These are phyloP conservation scores for Amanita rimosa DNA, from an alignment of 768 basidiomycete genomes.

Conservation along the genomic window DNA sequence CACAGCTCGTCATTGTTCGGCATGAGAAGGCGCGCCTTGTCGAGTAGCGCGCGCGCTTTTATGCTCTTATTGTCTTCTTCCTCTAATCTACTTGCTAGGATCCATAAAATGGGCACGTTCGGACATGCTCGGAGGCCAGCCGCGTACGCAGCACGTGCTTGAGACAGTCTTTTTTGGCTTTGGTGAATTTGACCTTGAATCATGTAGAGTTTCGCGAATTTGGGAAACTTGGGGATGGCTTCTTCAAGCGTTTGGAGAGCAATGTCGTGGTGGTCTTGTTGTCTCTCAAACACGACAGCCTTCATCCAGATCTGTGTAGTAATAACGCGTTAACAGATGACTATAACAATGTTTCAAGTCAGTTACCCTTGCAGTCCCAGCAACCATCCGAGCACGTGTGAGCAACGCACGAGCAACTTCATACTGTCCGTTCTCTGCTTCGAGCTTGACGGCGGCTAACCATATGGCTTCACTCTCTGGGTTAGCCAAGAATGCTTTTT, in stretches of 20 bases:
- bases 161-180: conserved; percentile 41
- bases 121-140: conserved; percentile 82
- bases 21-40: conserved; percentile 81
- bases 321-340: conserved; percentile 3
- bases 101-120: conserved; percentile 79
- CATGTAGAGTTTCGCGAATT: conserved; percentile 92
- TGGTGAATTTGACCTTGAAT: conserved; percentile 90
- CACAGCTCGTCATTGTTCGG: conserved; percentile 79
- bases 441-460: conserved; percentile 94
- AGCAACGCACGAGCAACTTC: conserved; percentile 80
- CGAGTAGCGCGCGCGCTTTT: conserved; percentile 82
- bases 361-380: conserved; percentile 82
- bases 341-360: neutral
- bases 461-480: conserved; percentile 97
- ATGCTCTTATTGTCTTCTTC: conserved; percentile 89
- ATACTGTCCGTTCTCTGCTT: conserved; percentile 90
- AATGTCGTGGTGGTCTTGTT: conserved; percentile 63
- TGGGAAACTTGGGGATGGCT: conserved; percentile 77
- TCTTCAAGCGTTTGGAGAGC: conserved; percentile 67
- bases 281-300: conserved; percentile 88
- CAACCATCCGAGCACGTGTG: conserved; percentile 79
- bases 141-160: conserved; percentile 72
- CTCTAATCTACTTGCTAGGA: conserved; percentile 80
- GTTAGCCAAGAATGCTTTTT: conserved; percentile 86
- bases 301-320: conserved; percentile 93